Percentiles rank a stretch among this genome's conserved stretches.
These are phyloP conservation scores for Phaseolus lunatus DNA, from an alignment of 306 rosid species.

Conservation along the genomic window DNA sequence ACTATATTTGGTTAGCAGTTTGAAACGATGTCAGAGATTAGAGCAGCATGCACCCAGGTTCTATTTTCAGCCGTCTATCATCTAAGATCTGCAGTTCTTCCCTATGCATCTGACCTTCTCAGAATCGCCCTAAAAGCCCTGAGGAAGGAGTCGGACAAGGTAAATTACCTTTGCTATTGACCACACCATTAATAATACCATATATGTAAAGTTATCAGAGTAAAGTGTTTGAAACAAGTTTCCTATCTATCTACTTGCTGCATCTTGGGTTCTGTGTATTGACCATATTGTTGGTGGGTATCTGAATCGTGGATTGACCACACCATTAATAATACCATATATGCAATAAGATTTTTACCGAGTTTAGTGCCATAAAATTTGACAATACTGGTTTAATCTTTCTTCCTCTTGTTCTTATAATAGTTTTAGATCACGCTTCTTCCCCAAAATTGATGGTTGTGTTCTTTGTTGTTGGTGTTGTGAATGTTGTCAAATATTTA, in stretches of 20 bases:
- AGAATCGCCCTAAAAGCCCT: constrained; percentile 72
- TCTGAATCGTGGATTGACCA: background rate
- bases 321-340: too few relatives aligned
- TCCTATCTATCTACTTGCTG: background rate
- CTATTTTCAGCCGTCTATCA: constrained; percentile 88
- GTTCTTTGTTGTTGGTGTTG: background rate
- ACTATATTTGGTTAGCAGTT: constrained; percentile 51
- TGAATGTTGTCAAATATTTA: background rate
- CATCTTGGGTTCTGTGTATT: constrained; percentile 15
- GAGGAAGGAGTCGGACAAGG: constrained; percentile 71
- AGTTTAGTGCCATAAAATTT: background rate
- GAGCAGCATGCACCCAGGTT: constrained; percentile 87
- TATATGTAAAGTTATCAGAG: constrained; percentile 4
- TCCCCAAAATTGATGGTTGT: background rate
- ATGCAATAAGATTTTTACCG: background rate
- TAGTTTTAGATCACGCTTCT: background rate
- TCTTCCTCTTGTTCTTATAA: background rate
- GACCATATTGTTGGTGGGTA: constrained; percentile 6
- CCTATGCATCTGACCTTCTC: constrained; percentile 68
- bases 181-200: background rate
- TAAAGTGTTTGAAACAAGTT: background rate
- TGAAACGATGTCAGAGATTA: constrained; percentile 62
- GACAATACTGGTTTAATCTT: background rate
- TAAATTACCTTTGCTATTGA: constrained; percentile 41
- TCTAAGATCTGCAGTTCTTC: constrained; percentile 70